Evolutionary conservation across 352 stramenopile species (phyloP).

Genomic region (Globisporangium spinosum): DNA sequence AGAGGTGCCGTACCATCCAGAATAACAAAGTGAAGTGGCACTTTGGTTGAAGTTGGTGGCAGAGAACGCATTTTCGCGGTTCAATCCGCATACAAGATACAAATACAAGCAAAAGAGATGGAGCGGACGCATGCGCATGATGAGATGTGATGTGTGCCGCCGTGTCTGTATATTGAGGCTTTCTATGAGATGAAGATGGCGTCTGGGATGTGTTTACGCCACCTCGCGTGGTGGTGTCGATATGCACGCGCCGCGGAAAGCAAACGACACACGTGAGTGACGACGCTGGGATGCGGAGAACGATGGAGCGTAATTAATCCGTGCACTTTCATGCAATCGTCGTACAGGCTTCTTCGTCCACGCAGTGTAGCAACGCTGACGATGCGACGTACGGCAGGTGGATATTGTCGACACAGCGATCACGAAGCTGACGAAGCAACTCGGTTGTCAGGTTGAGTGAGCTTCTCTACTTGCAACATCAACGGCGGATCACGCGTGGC

Average conservation of each 20-base stretch:
- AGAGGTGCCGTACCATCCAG: neutral
- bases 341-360: neutral
- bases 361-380: neutral
- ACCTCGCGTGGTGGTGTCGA: neutral
- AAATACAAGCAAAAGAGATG: neutral
- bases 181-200: neutral
- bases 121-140: neutral
- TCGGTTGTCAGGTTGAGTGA: neutral
- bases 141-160: neutral
- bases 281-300: neutral
- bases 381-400: neutral
- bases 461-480: neutral
- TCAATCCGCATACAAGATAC: neutral
- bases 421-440: neutral
- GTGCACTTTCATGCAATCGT: neutral
- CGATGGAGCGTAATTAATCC: neutral
- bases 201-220: neutral
- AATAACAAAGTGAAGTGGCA: neutral
- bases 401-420: neutral
- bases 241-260: neutral
- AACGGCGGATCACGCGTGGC: neutral
- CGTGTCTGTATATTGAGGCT: neutral
- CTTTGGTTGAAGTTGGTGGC: neutral
- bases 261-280: neutral
- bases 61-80: neutral